Base-by-base conservation (phyloP, 2,329 filamentous ascomycete species). In the Cephalotrichum gorgonifer region DNA sequence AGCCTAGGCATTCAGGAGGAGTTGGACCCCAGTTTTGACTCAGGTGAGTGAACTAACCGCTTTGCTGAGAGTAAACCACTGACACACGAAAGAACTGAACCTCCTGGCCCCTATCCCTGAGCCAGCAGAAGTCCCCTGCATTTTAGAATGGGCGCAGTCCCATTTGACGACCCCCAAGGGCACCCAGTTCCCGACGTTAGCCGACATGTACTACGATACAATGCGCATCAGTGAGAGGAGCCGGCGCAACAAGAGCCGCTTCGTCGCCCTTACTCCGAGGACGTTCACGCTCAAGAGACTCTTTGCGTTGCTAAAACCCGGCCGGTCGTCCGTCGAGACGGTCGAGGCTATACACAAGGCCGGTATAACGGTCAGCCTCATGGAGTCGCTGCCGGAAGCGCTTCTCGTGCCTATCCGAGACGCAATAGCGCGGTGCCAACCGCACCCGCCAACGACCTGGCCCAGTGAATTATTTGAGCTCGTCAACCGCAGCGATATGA, bases 301-400 rank as follows among this genome's bases (percentile, higher is more conserved):
- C 50, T 84, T 91, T 54, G 71, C 72, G 9, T 70, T 75, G 6
- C 66, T 85, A 20, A 71, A 68, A 15, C 64, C 70, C 8, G 69
- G 71, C 14, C 73, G 70, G 47, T 73, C 73, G 12, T 72, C 75
- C 26, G 69, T 76, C 5, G 76, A 83, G 54, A 78, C 85, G 54
- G 84, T 94, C 2, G 83, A 93, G 59, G 73, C 83, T 23, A 83
- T 96, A 67, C 74, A 83, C 51, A 71, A 79, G 41, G 83, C 83
- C 52, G 83, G 84, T 0, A 79, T 95, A 43, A 81, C 76, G 6
- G 65, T 67, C 9, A 71, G 76, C 23, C 69, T 90, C 44, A 74
- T 97, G 15, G 87, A 95, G 54, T 89, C 86, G 1, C 70, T 97
- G 1, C 91, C 93, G 2, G 88, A 95, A 63, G 82, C 87, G 25